These are phyloP conservation scores for Dicorynia guianensis DNA, from an alignment of 306 rosid genomes.

Conservation along the genomic window DNA sequence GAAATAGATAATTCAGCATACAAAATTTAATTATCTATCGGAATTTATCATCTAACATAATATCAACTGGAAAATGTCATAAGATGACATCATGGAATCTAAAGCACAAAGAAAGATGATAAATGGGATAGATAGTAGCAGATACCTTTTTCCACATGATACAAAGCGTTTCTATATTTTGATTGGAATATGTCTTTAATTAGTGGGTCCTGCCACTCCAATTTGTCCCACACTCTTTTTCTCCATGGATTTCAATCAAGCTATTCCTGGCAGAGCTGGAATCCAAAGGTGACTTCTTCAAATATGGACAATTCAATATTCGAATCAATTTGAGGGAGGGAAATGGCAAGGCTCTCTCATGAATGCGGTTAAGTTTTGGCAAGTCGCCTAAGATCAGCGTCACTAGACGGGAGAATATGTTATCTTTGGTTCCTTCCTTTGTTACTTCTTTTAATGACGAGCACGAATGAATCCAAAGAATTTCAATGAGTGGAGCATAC, in stretches of 20 bases:
- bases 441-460: not conserved
- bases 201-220: slow-evolving; percentile 25
- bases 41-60: too few species aligned
- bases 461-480: not conserved
- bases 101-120: too few species aligned
- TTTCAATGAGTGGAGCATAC: not conserved
- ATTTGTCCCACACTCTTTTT: slow-evolving; percentile 5
- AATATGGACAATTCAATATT: not conserved
- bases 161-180: too few species aligned
- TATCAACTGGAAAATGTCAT: too few species aligned
- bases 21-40: too few species aligned
- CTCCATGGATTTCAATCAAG: not conserved
- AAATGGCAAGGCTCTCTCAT: not conserved
- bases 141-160: too few species aligned
- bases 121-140: too few species aligned
- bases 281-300: not conserved
- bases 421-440: not conserved
- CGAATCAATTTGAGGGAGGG: not conserved
- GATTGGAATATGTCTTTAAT: not conserved
- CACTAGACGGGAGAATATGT: not conserved
- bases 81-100: too few species aligned
- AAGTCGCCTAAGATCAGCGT: not conserved
- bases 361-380: not conserved
- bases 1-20: too few species aligned
- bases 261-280: slow-evolving; percentile 3